Percentiles rank a stretch among this genome's conserved stretches.
phyloP scores from a whole-genome alignment of 2,329 filamentous ascomycete species.

The Botrytis squamosa region DNA sequence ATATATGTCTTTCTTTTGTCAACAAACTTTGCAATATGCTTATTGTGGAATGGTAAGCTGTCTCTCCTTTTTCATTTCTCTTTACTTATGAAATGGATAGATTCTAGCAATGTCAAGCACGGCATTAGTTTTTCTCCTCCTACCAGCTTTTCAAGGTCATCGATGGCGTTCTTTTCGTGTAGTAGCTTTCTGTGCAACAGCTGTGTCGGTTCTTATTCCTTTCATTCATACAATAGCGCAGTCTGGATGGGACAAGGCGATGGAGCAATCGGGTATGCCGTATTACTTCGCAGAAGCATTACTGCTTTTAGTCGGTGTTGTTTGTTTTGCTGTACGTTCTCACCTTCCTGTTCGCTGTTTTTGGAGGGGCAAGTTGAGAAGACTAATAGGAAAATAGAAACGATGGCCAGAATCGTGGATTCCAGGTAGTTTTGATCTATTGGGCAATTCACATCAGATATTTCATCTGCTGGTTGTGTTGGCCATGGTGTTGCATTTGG shows the following conservation, averaged over 20 bases:
- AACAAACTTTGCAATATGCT: constrained; percentile 36
- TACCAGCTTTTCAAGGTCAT: constrained; percentile 30
- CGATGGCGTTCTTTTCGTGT: constrained; percentile 30
- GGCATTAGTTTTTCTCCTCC: constrained; percentile 39
- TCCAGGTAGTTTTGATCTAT: constrained; percentile 32
- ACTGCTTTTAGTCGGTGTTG: constrained; percentile 23
- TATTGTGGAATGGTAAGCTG: constrained; percentile 42
- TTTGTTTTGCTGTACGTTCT: constrained; percentile 23
- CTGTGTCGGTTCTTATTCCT: constrained; percentile 30
- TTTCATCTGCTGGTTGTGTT: constrained; percentile 30
- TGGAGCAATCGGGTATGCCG: constrained; percentile 27
- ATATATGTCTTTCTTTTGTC: constrained; percentile 45
- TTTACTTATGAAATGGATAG: constrained; percentile 30
- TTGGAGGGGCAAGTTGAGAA: neutral
- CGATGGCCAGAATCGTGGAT: constrained; percentile 28
- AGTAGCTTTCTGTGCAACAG: constrained; percentile 29
- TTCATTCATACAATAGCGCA: constrained; percentile 26
- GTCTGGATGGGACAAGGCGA: constrained; percentile 25
- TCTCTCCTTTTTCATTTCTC: neutral
- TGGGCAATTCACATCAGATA: constrained; percentile 31
- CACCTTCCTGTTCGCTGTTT: no score
- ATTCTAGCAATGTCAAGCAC: constrained; percentile 40
- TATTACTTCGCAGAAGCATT: constrained; percentile 29
- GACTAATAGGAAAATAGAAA: constrained; percentile 19
- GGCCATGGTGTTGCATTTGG: constrained; percentile 24